Evolutionary conservation across 306 rosid species (phyloP).

Genomic region (Cicer cuneatum): DNA sequence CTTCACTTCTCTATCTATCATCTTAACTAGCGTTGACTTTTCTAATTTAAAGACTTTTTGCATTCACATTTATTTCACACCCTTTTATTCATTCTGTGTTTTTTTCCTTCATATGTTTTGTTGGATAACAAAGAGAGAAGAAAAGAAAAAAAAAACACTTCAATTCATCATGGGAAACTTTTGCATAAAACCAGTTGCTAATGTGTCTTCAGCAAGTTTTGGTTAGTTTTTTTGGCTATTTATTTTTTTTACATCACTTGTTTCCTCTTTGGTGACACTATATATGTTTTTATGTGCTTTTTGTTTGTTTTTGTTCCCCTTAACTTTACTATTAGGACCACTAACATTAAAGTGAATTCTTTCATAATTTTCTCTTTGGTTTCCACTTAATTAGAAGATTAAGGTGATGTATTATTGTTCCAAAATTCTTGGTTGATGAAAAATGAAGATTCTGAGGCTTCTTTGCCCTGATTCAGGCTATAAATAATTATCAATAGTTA

Average conservation of each 20-base stretch:
- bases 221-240: slow-evolving; percentile 45
- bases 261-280: not conserved
- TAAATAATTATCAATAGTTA: not conserved
- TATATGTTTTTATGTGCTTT: not conserved
- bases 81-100: slow-evolving; percentile 4
- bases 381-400: slow-evolving; percentile 9
- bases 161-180: slow-evolving; percentile 65
- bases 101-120: not conserved
- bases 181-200: slow-evolving; percentile 66
- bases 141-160: not conserved
- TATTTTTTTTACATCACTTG: not conserved
- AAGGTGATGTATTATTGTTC: slow-evolving; percentile 30
- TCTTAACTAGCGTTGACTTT: slow-evolving; percentile 26
- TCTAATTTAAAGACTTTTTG: not conserved
- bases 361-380: slow-evolving; percentile 24
- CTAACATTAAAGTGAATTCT: not conserved
- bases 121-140: slow-evolving; percentile 1
- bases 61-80: not conserved
- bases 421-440: not conserved
- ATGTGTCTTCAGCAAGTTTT: slow-evolving; percentile 68
- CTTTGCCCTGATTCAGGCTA: slow-evolving; percentile 42
- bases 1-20: not conserved
- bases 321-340: not conserved
- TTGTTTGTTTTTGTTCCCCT: not conserved
- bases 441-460: slow-evolving; percentile 38